A percentile compares a stretch with the other conserved stretches of the same genome.
phyloP scores from a whole-genome alignment of 257 asterid species.

The Haberlea rhodopensis region DNA sequence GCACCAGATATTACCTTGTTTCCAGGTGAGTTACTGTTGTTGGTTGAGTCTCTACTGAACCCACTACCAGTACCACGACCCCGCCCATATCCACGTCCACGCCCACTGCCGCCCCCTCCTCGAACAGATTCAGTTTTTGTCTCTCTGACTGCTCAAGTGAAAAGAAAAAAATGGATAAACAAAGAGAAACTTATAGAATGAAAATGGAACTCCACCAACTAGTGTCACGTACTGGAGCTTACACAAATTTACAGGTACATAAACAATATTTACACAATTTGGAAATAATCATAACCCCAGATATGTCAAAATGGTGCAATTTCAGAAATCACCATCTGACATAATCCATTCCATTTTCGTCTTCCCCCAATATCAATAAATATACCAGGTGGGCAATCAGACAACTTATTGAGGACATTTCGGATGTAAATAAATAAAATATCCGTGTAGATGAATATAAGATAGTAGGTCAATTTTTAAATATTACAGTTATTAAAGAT shows the following conservation, averaged over 20 bases:
- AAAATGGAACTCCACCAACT: not conserved
- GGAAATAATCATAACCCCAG: not conserved
- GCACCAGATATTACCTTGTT: constrained; percentile 50
- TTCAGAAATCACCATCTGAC: not conserved
- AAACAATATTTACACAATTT: not conserved
- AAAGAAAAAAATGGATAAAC: not conserved
- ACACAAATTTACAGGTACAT: not conserved
- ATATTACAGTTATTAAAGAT: no score
- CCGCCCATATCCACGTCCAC: constrained; percentile 67
- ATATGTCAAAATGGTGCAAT: not conserved
- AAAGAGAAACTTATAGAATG: not conserved
- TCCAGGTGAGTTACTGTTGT: constrained; percentile 41
- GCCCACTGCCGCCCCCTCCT: constrained; percentile 52
- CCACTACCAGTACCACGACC: constrained; percentile 68
- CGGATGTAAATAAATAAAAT: no score
- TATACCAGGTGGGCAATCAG: not conserved
- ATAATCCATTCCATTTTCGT: not conserved
- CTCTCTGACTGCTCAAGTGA: constrained; percentile 54
- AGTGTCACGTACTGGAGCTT: not conserved
- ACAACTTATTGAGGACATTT: not conserved
- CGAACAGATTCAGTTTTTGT: constrained; percentile 52
- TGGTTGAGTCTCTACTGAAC: constrained; percentile 48
- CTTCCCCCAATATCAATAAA: not conserved
- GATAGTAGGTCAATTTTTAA: not conserved
- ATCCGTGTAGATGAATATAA: no score